These are phyloP conservation scores for Fusarium nanum DNA, from an alignment of 2,329 filamentous ascomycete genomes.

Conservation along the genomic window DNA sequence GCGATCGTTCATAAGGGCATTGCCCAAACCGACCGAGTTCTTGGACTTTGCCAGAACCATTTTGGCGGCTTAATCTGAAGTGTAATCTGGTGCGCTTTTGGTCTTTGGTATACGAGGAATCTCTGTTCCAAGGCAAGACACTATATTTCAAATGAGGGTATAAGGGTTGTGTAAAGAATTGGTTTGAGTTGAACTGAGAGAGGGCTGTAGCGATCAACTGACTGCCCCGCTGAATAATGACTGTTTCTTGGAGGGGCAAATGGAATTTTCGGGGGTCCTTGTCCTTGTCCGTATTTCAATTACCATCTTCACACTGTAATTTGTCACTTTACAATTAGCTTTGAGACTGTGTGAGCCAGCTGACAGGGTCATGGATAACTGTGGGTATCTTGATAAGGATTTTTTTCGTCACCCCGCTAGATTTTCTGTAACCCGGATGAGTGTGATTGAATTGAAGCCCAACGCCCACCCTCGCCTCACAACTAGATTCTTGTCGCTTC, in stretches of 20 bases:
- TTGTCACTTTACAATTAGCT: rapidly evolving
- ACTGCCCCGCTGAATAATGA: conserved; percentile 55
- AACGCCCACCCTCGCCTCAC: conserved; percentile 41
- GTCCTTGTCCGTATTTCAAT: conserved; percentile 11
- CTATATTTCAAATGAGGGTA: conserved; percentile 17
- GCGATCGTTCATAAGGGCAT: conserved; percentile 98
- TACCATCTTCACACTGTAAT: conserved; percentile 47
- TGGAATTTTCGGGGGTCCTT: conserved; percentile 48
- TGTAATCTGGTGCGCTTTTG: conserved; percentile 1
- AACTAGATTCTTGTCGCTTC: conserved; percentile 26
- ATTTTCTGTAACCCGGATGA: conserved; percentile 48
- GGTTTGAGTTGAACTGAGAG: conserved; percentile 32
- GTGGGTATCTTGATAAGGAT: conserved; percentile 45
- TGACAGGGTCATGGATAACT: conserved; percentile 41
- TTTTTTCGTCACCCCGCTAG: conserved; percentile 47
- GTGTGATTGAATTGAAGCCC: conserved; percentile 46
- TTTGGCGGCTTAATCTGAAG: conserved; percentile 46
- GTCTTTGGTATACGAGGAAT: conserved; percentile 22
- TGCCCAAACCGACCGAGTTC: conserved; percentile 93
- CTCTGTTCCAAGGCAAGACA: conserved; percentile 26
- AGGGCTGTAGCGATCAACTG: conserved; percentile 36
- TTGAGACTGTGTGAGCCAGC: conserved; percentile 48
- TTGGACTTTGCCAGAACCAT: conserved; percentile 87
- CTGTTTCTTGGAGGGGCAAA: conserved; percentile 62
- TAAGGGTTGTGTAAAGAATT: conserved; percentile 34